Base-by-base conservation (phyloP, 148 eudicot genomes). In the Gaultheria prostrata region DNA sequence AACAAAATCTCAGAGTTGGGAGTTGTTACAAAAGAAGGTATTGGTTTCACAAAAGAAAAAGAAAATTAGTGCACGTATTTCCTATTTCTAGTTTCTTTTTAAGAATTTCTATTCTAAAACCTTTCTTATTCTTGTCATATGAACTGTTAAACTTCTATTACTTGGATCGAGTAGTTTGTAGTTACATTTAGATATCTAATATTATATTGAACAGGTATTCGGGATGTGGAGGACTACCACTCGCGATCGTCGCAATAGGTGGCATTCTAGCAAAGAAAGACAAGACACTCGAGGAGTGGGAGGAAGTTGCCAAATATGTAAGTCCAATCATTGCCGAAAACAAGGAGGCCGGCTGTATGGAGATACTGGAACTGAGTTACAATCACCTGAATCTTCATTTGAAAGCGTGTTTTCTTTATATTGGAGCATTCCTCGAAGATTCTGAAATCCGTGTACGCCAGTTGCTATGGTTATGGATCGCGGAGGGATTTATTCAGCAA, bases 401-500 rank as follows among this genome's bases (percentile, higher is more conserved):
- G 35, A 90, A 81, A 82, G 77, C 86, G 2, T 92, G 94, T 45
- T 88, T 89, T 51, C 78, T n/a, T n/a, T n/a, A n/a, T n/a, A n/a
- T n/a, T n/a, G n/a, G n/a, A n/a, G n/a, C n/a, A n/a, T n/a, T n/a
- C 88, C 18, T 90, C 0, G 87, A 85, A 45, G 87, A 83, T 30
- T 76, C 20, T 57, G 87, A 82, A 63, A 88, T 92, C 67, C 91
- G 89, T 0, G 90, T 80, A 1, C 30, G 85, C 73, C 79, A 87
- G 32, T 63, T 92, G 48, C 63, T 80, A 0, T 78, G 82, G 0
- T 46, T 92, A 39, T 92, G 92, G 92, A 76, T 90, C 17, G 91
- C 92, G 0, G 91, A 92, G 61, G 94, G 92, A 21, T 87, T 92
- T 45, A 78, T 86, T 14, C 43, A 15, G 33, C 57, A 80, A 21